Evolutionary conservation across 2,329 filamentous ascomycete genomes (phyloP).

Genomic region (Daldinia sp.): DNA sequence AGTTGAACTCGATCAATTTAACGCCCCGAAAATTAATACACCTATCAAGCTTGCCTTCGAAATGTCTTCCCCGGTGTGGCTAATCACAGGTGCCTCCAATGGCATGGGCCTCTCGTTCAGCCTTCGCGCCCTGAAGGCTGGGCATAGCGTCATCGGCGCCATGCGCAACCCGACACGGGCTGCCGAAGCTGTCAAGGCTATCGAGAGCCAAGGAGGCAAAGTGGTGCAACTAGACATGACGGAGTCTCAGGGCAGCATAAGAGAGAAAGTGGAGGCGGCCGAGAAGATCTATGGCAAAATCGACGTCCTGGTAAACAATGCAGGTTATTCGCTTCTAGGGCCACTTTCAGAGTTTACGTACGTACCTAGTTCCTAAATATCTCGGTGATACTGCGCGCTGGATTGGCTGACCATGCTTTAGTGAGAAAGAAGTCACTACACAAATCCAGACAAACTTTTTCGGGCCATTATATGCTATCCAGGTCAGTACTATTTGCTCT

Average conservation of each 20-base stretch:
- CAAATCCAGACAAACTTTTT: slow-evolving; percentile 3
- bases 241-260: background rate
- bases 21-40: background rate
- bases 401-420: background rate
- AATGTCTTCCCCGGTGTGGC: slow-evolving; percentile 5
- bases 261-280: background rate
- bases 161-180: slow-evolving; percentile 3
- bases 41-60: background rate
- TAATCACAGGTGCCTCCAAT: slow-evolving; percentile 7
- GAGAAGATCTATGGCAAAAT: slow-evolving; percentile 5
- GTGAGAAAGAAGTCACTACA: slow-evolving; percentile 6
- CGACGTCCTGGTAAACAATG: slow-evolving; percentile 3
- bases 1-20: background rate
- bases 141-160: background rate
- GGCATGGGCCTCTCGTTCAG: slow-evolving; percentile 2
- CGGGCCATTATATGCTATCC: slow-evolving; percentile 6
- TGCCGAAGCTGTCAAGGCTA: background rate
- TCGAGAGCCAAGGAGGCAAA: background rate
- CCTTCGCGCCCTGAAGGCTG: slow-evolving; percentile 6
- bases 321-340: slow-evolving; percentile 4
- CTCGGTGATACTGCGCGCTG: background rate
- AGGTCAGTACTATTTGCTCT: background rate
- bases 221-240: slow-evolving; percentile 6
- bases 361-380: background rate
- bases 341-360: slow-evolving; percentile 10